Base-by-base conservation (phyloP, 352 stramenopile genomes). In the Aphanomyces cochlioides region DNA sequence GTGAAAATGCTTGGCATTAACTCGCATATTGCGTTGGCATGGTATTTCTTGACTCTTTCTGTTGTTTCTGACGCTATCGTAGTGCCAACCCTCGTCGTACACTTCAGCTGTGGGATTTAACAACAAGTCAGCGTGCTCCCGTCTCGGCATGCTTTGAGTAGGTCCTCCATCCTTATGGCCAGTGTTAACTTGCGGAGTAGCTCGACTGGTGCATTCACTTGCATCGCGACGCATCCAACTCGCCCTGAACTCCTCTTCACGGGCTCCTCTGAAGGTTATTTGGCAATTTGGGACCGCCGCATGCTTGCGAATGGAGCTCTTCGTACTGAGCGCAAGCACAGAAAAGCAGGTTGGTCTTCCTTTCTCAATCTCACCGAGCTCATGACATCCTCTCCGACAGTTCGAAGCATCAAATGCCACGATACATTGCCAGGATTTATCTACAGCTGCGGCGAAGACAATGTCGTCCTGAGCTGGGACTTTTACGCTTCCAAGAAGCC, bases 251-350 rank as follows among this genome's bases (percentile, higher is more conserved):
- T 93, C 38, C 75, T 93, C 56, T 75, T 93, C 63, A 91, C 86
- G 0, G 86, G 86, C 54, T 77, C 78, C 34, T 76, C 88, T 56
- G 84, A 93, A 40, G 86, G 86, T 19, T 78, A 78, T 39, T 75
- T 93, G 34, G 79, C 75, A 41, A 80, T 92, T 36, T 93, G 86
- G 86, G 86, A 93, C 74, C 80, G 85, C 47, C 84, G 86, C 17
- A 85, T 85, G 54, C 76, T 92, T 4, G 48, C 41, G 0, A 76
- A 87, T 47, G 63, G 74, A 12, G 84, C 86, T 3, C 85, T 91
- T 72, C 83, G 85, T 13, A 82, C 83, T 7, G 84, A 93, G 53
- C 58, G 67, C n/a, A 79, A 80, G 47, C 85, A 93, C 73, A 79
- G 85, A 61, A 79, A 79, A 47, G 81, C 83, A 57, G 78, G 80